Base-by-base conservation (phyloP, 164 flowering plant species). In the Kalanchoe fedtschenkoi region DNA sequence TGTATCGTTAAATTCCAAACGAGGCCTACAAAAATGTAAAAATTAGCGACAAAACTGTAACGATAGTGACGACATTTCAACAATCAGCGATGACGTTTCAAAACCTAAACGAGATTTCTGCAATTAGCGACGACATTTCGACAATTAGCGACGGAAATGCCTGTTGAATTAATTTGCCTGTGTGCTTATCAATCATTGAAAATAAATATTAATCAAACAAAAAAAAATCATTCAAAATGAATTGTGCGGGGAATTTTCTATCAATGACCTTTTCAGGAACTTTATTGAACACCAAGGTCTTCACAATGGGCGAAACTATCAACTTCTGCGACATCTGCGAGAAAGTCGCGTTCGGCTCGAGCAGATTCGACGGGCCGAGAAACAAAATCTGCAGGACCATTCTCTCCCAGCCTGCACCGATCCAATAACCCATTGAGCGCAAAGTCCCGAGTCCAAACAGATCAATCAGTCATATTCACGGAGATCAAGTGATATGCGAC, bases 301-400 rank as follows among this genome's bases (percentile, higher is more conserved):
- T 93, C 8, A 93, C 85, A 61, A 93, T 90, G 61, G 99, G 99
- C 4, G 99, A 93, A 71, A 93, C 97, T 38, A 93, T 90, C 69
- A 93, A 69, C 81, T 93, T 93, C 64, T 93, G 92, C 38, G 99
- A 93, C 99, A 93, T 90, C 66, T 88, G 96, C 55, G 95, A 77
- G 68, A 93, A 90, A 76, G 85, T 85, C 28, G 91, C 81, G 44
- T 81, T 82, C 13, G 99, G 99, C 62, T 90, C 96, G 71, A 90
- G 72, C 46, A 93, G 84, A 76, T 93, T 93, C 3, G 97, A 90
- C 41, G 99, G 97, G 59, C 97, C 99, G 56, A 93, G 87, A 65
- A 93, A 93, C 74, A 93, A 65, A 42, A 93, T 93, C 65, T 93
- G 99, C 32, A 93, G 95, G 73, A 93, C 99, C 99, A 93, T 93